A percentile compares a stretch with the other conserved stretches of the same genome.
Evolutionary conservation across 2,329 filamentous ascomycete genomes (phyloP).

Genomic region (Fusarium decemcellulare): DNA sequence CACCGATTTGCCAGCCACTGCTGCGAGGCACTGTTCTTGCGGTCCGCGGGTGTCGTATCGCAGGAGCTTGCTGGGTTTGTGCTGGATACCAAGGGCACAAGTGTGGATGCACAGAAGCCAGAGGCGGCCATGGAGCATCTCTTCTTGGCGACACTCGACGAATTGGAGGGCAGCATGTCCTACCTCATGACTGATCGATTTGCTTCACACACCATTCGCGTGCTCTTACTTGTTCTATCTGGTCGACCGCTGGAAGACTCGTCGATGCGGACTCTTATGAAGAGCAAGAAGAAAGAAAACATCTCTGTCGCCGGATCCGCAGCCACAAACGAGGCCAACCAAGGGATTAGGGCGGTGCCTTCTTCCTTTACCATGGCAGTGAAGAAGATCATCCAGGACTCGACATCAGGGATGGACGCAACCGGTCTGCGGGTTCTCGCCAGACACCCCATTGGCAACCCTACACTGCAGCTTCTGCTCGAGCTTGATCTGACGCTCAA

Average conservation of each 20-base stretch:
- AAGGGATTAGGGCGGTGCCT: conserved; percentile 74
- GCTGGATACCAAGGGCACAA: conserved; percentile 60
- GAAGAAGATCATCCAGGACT: conserved; percentile 85
- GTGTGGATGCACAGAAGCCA: conserved; percentile 61
- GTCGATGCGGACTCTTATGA: conserved; percentile 80
- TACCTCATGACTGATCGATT: conserved; percentile 90
- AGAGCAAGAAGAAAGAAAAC: conserved; percentile 94
- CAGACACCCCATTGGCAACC: conserved; percentile 91
- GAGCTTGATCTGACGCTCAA: conserved; percentile 87
- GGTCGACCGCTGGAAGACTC: conserved; percentile 83
- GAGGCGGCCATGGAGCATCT: conserved; percentile 83
- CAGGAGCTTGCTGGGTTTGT: conserved; percentile 73
- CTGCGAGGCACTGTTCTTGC: conserved; percentile 92
- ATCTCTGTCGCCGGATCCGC: conserved; percentile 72
- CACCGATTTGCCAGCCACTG: conserved; percentile 98
- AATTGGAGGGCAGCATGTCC: conserved; percentile 87
- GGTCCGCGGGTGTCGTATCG: conserved; percentile 83
- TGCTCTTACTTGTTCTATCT: conserved; percentile 87
- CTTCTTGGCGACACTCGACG: conserved; percentile 86
- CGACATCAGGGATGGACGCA: conserved; percentile 81
- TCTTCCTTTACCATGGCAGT: conserved; percentile 82
- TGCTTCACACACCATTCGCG: conserved; percentile 90
- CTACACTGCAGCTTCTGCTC: conserved; percentile 90
- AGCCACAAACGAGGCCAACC: conserved; percentile 62
- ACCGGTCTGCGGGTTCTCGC: conserved; percentile 87